Conservation (phyloP, 2,329 filamentous ascomycete species). For the Alternaria solani region DNA sequence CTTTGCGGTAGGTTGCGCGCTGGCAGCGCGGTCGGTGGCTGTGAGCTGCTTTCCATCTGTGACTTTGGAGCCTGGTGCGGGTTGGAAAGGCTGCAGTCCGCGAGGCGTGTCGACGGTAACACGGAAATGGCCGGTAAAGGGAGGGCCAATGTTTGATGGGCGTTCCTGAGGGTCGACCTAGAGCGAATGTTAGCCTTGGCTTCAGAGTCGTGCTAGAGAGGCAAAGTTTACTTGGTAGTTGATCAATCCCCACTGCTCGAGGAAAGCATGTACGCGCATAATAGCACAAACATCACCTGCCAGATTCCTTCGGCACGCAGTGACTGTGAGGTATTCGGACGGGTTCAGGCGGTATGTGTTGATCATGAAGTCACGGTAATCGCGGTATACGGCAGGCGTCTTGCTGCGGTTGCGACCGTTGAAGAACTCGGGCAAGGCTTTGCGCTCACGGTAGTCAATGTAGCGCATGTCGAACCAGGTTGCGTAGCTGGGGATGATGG, state of each 20-base stretch:
- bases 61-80: constrained; percentile 74
- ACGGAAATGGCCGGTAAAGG: constrained; percentile 97
- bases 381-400: constrained; percentile 95
- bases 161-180: constrained; percentile 96
- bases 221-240: constrained; percentile 84
- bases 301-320: constrained; percentile 91
- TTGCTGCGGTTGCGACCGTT: constrained; percentile 98
- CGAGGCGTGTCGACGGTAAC: constrained; percentile 95
- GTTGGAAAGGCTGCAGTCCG: constrained; percentile 94
- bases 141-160: constrained; percentile 93
- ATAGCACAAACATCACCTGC: constrained; percentile 98
- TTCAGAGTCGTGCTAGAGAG: neutral
- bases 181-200: constrained; percentile 8
- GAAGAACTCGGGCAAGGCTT: constrained; percentile 97
- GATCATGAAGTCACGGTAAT: constrained; percentile 99
- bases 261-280: constrained; percentile 97
- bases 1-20: constrained; percentile 72
- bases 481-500: constrained; percentile 96
- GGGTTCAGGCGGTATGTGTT: constrained; percentile 98
- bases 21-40: constrained; percentile 76
- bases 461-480: constrained; percentile 99
- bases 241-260: constrained; percentile 98
- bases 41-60: constrained; percentile 68
- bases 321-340: constrained; percentile 94
- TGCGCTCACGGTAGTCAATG: constrained; percentile 90